Evolutionary conservation across 1,284 basidiomycete genomes (phyloP).

Genomic region (Trametes polyzona): DNA sequence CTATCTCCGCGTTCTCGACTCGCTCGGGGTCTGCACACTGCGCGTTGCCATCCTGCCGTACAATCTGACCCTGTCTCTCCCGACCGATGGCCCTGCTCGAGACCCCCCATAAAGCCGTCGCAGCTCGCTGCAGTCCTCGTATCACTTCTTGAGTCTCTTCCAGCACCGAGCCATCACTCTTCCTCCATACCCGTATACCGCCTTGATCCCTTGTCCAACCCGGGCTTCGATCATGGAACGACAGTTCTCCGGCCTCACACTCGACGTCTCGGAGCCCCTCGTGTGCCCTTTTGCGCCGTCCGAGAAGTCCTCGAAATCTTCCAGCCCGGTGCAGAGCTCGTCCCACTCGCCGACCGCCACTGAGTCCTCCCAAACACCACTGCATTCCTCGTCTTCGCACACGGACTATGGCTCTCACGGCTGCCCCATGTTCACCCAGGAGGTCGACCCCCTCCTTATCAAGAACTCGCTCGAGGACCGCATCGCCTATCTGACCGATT

Average conservation of each 20-base stretch:
- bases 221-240: conserved; percentile 15
- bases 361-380: conserved; percentile 25
- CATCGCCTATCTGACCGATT: conserved; percentile 48
- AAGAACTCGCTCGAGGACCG: conserved; percentile 39
- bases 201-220: background rate
- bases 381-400: conserved; percentile 25
- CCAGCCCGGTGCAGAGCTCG: conserved; percentile 13
- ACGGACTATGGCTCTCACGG: conserved; percentile 17
- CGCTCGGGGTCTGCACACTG: conserved; percentile 8
- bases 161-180: conserved; percentile 10
- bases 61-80: conserved; percentile 23
- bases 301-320: conserved; percentile 11
- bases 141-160: background rate
- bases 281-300: conserved; percentile 24
- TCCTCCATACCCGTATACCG: conserved; percentile 3
- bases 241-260: conserved; percentile 12
- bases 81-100: conserved; percentile 18
- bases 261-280: conserved; percentile 18
- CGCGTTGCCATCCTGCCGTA: conserved; percentile 20
- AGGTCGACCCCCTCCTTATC: conserved; percentile 36
- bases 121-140: background rate
- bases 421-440: conserved; percentile 37
- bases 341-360: conserved; percentile 21
- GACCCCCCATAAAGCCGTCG: conserved; percentile 18
- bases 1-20: conserved; percentile 20